Evolutionary conservation across 106 monocot species (phyloP).

Genomic region (Dactylorhiza incarnata): DNA sequence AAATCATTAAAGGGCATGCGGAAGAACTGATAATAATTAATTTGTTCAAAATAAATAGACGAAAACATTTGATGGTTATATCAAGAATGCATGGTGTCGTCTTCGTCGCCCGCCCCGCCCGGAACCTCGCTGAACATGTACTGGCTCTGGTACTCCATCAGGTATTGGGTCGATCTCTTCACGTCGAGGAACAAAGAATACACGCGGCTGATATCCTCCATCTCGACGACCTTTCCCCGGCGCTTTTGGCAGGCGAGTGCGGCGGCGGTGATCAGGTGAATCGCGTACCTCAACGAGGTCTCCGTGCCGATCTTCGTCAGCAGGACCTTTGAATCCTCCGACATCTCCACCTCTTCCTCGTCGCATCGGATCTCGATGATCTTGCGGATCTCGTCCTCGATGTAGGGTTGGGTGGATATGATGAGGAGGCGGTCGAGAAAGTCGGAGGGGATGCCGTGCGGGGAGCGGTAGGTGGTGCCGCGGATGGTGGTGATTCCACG

Average conservation of each 20-base stretch:
- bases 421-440: conserved; percentile 88
- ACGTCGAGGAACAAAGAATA: conserved; percentile 89
- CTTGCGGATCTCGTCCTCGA: conserved; percentile 67
- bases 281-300: conserved; percentile 79
- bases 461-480: conserved; percentile 77
- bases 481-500: conserved; percentile 83
- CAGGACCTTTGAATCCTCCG: conserved; percentile 58
- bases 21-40: too few relatives aligned
- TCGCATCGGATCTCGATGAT: conserved; percentile 85
- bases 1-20: too few relatives aligned
- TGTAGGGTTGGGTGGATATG: conserved; percentile 75
- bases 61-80: neutral
- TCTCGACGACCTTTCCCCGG: conserved; percentile 80
- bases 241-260: conserved; percentile 79
- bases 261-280: conserved; percentile 74
- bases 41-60: too few relatives aligned
- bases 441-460: conserved; percentile 95
- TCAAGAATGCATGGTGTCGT: conserved; percentile 55
- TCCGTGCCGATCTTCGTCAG: conserved; percentile 84
- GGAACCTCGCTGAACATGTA: conserved; percentile 79
- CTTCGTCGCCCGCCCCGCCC: conserved; percentile 36
- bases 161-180: conserved; percentile 86
- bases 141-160: conserved; percentile 92
- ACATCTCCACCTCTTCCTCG: conserved; percentile 97
- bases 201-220: conserved; percentile 83